Evolutionary conservation across 176 grass and related monocot species (phyloP), one percentile per base, ranked within the genome.

Genomic region (Miscanthus lutarioriparius): DNA sequence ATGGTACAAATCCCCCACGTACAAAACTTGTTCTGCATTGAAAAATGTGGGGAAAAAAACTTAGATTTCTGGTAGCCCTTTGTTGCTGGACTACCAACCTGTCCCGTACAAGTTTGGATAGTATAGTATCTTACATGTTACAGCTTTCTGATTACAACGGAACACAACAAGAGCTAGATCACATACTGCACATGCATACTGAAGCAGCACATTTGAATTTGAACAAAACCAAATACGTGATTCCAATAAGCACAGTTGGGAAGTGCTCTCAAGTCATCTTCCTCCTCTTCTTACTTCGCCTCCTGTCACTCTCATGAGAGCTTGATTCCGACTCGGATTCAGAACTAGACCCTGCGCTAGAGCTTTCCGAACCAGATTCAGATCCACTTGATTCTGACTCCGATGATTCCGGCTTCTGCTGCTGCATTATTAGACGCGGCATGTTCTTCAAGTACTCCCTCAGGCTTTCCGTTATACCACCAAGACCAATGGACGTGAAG

Each of bases 361-460:
- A 89, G 70, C 78, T 89, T 67, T 74, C 91, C 37, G 84, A 91
- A 49, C 43, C 75, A 74, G 89, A 90, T 70, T 44, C 90, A 12
- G 89, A 87, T 28, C 79, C 90, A 45, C 82, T 82, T 59, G 91
- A 94, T 76, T 90, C 91, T 25, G 82, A 86, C 2, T 91, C 89
- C 2, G 80, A 80, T 1, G 78, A 78, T 8, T 81, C 80, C 2
- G 82, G 83, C 75, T 93, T 95, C 53, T 98, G 96, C 67, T 98
- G 93, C 85, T 95, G 93, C 96, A 98, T 98, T 85, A 98, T 98
- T 45, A 98, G 83, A 16, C 93, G 87, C 0, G 93, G 93, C 96
- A 98, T 98, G 51, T 95, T 98, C 79, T 98, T 98, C 67, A 98
- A 85, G 53, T 98, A 92, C 75, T 95, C 93, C 51, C 96, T 90